A percentile compares a stretch with the other conserved stretches of the same genome.
These are phyloP conservation scores for Synchytrium microbalum DNA, from an alignment of 371 early-diverging fungal genomes.

Conservation along the genomic window DNA sequence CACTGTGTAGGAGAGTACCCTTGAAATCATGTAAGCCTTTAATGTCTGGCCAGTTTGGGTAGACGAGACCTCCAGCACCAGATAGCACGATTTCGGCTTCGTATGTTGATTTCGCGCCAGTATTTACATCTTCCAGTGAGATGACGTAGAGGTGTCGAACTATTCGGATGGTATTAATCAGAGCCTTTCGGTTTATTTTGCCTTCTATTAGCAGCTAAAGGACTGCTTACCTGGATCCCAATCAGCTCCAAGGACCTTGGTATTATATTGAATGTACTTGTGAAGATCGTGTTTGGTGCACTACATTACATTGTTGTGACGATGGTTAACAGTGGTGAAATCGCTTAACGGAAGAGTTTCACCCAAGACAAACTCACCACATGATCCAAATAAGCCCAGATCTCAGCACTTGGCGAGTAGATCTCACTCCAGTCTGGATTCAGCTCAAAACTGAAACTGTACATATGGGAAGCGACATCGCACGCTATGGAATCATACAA, in stretches of 20 bases:
- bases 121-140: neutral
- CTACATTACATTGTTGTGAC: constrained; percentile 36
- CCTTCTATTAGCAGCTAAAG: no score
- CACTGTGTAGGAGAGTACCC: constrained; percentile 30
- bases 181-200: no score
- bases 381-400: neutral
- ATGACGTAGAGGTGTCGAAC: neutral
- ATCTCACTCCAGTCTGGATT: constrained; percentile 28
- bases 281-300: constrained; percentile 33
- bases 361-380: no score
- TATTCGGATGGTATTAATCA: no score
- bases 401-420: neutral
- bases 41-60: constrained; percentile 26
- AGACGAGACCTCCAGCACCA: constrained; percentile 39
- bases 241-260: constrained; percentile 24
- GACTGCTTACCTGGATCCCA: neutral
- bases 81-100: neutral
- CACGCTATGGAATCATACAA: constrained; percentile 16
- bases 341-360: neutral
- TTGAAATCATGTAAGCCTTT: constrained; percentile 31
- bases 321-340: constrained; percentile 44
- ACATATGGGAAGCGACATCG: constrained; percentile 51
- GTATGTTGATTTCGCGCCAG: neutral
- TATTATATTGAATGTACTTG: constrained; percentile 37
- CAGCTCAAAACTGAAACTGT: constrained; percentile 40